Base-by-base conservation (phyloP, 352 stramenopile genomes). In the Phytopythium aichiense region DNA sequence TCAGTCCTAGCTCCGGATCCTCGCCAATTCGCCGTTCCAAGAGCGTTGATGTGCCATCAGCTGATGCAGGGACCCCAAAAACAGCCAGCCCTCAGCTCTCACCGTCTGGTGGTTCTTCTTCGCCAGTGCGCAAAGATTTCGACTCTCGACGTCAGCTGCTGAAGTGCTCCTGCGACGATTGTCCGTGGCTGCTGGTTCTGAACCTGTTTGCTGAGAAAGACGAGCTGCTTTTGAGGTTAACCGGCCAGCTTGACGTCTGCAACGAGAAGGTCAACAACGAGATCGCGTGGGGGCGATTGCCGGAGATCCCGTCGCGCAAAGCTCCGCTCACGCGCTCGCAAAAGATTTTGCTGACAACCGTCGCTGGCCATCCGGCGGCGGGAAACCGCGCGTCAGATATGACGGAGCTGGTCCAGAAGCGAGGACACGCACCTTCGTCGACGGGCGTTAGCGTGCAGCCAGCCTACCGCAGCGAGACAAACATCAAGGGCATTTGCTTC, bases 401-500 rank as follows among this genome's bases (percentile, higher is more conserved):
- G 8, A 76, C 79, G 0, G 77, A 92, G 23, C 60, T 88, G 43
- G 64, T 89, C 23, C 83, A 88, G 54, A 84, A 84, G 22, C 70
- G 81, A 30, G 84, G 81, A 64, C 55, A 72, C 5, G 46, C 60
- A 48, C 25, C 55, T 9, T 2, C 42, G 28, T 52, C 55, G 7
- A 51, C 55, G 4, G 12, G 23, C 28, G 66, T 91, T 38, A 67
- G 81, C 35, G 63, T 85, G 2, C 73, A 87, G 9, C 88, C 80
- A 33, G 87, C 92, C 42, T 94, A 95, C 63, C 70, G 81, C 25
- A 90, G 81, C 50, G 83, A 95, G 33, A 89, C 84, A 6, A 86
- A 82, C 28, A 91, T 95, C 57, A 92, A 92, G 73, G 82, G 74
- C 30, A 86, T 95, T 60, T 92, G 84, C 55, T 88, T 94, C 49